Evolutionary conservation across 139 green algal species (phyloP), one percentile per base, ranked within the genome.

Genomic region (Chlorella sp.): DNA sequence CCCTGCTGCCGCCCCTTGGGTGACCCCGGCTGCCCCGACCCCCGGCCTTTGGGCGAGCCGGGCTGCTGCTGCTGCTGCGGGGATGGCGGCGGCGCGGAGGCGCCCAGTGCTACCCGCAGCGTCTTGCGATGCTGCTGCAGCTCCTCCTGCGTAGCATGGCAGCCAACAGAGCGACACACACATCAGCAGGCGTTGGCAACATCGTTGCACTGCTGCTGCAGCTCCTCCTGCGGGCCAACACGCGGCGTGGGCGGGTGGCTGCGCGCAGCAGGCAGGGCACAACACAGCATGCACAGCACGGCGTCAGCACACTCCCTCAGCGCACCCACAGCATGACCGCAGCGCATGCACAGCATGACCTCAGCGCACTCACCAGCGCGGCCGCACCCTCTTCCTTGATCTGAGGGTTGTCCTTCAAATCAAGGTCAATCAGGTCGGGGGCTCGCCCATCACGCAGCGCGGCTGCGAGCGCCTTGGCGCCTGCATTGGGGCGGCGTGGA

Each of bases 381-480:
- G 81, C 44, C 4, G 86, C 21, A 0, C 84, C 90, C 21, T 67
- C 56, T 18, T 78, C 47, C 18, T 85, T 83, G 13, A 94, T 71
- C 1, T 82, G 85, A 1, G 76, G 76, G 82, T 94, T 95, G 47
- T 89, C 92, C 36, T 75, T 56, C 26, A 78, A 71, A 84, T 94
- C 88, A 15, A 95, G 88, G 26, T 90, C 88, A n/a, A 95, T 93
- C 1, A 95, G 81, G 51, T 91, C 91, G 26, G 89, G 83, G 1
- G 87, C 90, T 0, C 83, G 88, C 21, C 84, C 85, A 7, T 44
- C 51, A 0, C n/a, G 51, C 28, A 95, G 85, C 30, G 86, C 82
- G 6, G 68, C 65, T 13, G 85, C 89, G 1, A 95, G 82, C 7
- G 86, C 88, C 86, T 89, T 78, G 44, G 80, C 68, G 30, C 81